Evolutionary conservation across 1,139 yeast genomes (phyloP), one percentile per base, ranked within the genome.

Genomic region (Candida pseudoviswanathii): DNA sequence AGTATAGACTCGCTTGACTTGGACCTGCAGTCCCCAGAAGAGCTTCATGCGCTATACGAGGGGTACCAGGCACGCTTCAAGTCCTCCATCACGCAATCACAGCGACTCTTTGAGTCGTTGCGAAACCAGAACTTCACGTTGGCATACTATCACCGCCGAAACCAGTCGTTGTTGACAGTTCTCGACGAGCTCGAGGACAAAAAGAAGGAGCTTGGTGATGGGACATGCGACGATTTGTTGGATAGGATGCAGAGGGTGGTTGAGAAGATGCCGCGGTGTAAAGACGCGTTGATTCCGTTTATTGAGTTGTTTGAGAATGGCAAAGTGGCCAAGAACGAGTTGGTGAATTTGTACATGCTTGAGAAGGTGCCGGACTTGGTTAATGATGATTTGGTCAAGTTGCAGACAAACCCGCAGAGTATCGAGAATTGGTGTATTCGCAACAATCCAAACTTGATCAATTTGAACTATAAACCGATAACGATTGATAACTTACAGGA

Each of bases 361-460:
- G 80, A 75, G 50, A 54, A 65, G 29, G 59, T 75, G 1, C 71
- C 78, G 1, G 80, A 75, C 16, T 58, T 73, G 41, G 59, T 67
- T n/a, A 61, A 67, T 43, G 80, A 75, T 51, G 80, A 75, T 50
- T 55, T 72, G 26, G 64, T 65, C 33, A 55, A 60, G 7, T 53
- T 70, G 1, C 76, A 73, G 52, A 54, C 62, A 26, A 75, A 75
- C 46, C 81, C 81, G 0, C 77, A 73, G 55, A 69, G 64, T 42
- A 58, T 66, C 3, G 77, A 72, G 36, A 58, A 65, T 52, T 75
- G 80, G 80, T 57, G 68, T 32, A 58, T 75, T 41, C 61, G 78
- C 44, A 70, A 73, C 51, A 66, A 71, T 48, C 69, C 75, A 2
- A 65, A 67, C 47, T 61, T 75, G 53, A 70, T 73, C 4, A 61